Conservation (phyloP, 2,329 filamentous ascomycete genomes). For the Knoxdaviesia proteae region DNA sequence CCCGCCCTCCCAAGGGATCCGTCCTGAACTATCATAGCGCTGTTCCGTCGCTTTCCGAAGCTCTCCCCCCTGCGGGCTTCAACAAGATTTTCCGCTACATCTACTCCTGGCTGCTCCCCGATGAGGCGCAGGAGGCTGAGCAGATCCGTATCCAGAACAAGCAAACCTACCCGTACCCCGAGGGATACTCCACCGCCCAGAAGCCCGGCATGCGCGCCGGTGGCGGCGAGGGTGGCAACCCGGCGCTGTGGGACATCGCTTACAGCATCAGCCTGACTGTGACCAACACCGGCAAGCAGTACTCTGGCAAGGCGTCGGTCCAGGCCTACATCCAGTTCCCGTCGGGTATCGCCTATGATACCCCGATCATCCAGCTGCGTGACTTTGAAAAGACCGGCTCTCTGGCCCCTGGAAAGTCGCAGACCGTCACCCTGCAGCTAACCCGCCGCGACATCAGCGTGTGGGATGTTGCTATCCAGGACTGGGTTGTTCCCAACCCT, state of each 20-base stretch:
- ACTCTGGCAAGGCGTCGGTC: slow-evolving; percentile 21
- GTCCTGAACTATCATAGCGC: slow-evolving; percentile 23
- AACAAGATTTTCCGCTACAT: slow-evolving; percentile 41
- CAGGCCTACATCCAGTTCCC: slow-evolving; percentile 26
- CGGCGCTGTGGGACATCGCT: slow-evolving; percentile 34
- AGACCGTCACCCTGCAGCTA: slow-evolving; percentile 33
- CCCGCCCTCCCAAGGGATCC: slow-evolving; percentile 15
- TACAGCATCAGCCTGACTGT: slow-evolving; percentile 24
- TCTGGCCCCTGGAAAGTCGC: slow-evolving; percentile 30
- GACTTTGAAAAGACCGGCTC: slow-evolving; percentile 48
- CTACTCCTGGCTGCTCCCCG: slow-evolving; percentile 40
- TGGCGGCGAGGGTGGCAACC: slow-evolving; percentile 49
- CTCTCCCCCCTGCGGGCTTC: slow-evolving; percentile 38
- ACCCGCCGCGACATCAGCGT: slow-evolving; percentile 52
- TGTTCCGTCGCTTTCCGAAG: slow-evolving; percentile 31
- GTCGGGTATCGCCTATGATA: slow-evolving; percentile 24
- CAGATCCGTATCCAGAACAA: slow-evolving; percentile 10
- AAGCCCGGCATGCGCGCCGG: slow-evolving; percentile 33
- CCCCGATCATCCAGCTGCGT: slow-evolving; percentile 45
- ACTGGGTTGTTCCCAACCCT: slow-evolving; percentile 35
- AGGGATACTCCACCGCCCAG: slow-evolving; percentile 36
- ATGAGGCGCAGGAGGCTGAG: slow-evolving; percentile 19
- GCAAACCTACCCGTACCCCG: slow-evolving; percentile 37
- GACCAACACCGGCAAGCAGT: slow-evolving; percentile 26
- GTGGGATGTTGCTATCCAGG: slow-evolving; percentile 46